A percentile compares a stretch with the other conserved stretches of the same genome.
Evolutionary conservation across 225 moss, liverwort and hornwort species (phyloP).

Genomic region (Marchantia polymorpha): DNA sequence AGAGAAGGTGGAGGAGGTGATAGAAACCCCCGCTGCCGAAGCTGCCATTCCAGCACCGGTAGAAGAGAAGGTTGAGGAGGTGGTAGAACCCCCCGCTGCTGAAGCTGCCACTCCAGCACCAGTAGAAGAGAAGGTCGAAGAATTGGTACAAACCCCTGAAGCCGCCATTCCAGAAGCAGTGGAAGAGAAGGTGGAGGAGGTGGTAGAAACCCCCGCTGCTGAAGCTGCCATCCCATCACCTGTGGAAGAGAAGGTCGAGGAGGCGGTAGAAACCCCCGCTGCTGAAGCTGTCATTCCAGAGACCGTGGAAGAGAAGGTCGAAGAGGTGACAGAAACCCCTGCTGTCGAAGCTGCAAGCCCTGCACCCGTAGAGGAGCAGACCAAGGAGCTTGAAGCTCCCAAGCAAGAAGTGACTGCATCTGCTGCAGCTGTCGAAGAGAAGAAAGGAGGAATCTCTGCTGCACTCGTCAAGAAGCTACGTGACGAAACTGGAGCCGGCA

Average conservation of each 20-base stretch:
- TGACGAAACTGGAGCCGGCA: conserved; percentile 86
- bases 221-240: conserved; percentile 5
- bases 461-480: conserved; percentile 73
- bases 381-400: conserved; percentile 29
- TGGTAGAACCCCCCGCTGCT: neutral
- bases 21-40: conserved; percentile 1
- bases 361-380: neutral
- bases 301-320: neutral
- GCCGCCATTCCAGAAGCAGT: too few relatives aligned
- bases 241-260: conserved; percentile 37
- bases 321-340: conserved; percentile 9
- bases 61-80: conserved; percentile 13
- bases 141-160: too few relatives aligned
- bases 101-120: conserved; percentile 15
- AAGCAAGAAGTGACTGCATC: neutral
- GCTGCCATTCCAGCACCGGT: neutral
- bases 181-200: neutral
- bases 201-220: neutral
- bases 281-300: neutral
- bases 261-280: neutral
- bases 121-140: too few relatives aligned
- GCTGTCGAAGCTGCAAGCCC: conserved; percentile 2
- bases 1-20: conserved; percentile 14
- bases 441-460: conserved; percentile 32
- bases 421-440: neutral